Conservation (phyloP, 176 grass and related monocot genomes). For the Hsuehochloa calcarea region DNA sequence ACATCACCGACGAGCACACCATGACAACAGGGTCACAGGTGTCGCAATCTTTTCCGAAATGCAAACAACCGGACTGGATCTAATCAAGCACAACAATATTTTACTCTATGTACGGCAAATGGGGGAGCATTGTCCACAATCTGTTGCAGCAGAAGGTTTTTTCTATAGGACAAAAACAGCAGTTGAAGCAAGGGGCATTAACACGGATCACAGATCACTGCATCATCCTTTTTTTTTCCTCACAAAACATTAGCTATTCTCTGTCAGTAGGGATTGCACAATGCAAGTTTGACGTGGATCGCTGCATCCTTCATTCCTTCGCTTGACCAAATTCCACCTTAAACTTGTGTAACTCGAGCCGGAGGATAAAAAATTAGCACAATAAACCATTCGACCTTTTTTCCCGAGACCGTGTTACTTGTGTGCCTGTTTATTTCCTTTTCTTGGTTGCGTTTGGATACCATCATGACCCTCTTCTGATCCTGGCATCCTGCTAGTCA, state of each 20-base stretch:
- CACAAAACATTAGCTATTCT: background rate
- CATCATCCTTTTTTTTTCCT: background rate
- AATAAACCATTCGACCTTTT: background rate
- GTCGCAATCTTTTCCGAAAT: background rate
- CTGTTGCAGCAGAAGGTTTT: background rate
- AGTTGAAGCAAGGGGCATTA: background rate
- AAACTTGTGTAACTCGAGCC: background rate
- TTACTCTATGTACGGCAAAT: background rate
- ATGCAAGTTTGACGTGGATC: background rate
- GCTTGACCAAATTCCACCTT: background rate
- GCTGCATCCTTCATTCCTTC: background rate
- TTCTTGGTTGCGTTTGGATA: background rate
- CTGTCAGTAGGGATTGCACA: background rate
- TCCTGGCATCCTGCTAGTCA: too few species aligned
- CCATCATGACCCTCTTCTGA: background rate
- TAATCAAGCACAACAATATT: background rate
- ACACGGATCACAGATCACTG: background rate
- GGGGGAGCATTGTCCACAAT: background rate
- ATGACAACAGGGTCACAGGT: background rate
- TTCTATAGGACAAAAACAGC: background rate
- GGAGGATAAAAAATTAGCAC: background rate
- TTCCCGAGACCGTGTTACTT: background rate
- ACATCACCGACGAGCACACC: background rate
- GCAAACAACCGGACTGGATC: background rate
- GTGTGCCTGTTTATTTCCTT: background rate